Evolutionary conservation across 331 rosid species (phyloP).

Genomic region (Cucumis variabilis): DNA sequence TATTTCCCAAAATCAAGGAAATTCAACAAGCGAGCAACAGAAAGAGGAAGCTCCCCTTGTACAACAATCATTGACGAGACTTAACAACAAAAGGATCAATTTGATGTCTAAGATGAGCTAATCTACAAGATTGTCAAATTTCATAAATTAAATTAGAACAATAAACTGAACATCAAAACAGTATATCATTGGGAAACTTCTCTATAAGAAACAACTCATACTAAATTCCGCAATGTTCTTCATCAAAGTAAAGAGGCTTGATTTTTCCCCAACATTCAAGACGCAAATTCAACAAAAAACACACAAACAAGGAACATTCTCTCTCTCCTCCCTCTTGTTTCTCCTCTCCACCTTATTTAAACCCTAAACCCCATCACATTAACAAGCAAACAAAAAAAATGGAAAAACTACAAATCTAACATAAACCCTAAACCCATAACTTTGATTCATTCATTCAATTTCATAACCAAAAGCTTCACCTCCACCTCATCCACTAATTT

Average conservation of each 20-base stretch:
- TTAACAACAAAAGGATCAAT: background rate
- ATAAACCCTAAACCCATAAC: constrained; percentile 36
- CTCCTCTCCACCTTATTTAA: too few relatives aligned
- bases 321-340: too few relatives aligned
- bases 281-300: too few relatives aligned
- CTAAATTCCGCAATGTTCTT: too few relatives aligned
- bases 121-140: constrained; percentile 4
- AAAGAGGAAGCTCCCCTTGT: constrained; percentile 44
- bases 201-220: background rate
- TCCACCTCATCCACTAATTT: constrained; percentile 69
- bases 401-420: too few relatives aligned
- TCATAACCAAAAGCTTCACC: constrained; percentile 50
- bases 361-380: too few relatives aligned
- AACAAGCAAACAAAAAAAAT: too few relatives aligned
- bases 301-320: too few relatives aligned
- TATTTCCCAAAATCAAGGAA: constrained; percentile 67
- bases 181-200: constrained; percentile 44
- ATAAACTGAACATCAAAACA: constrained; percentile 23
- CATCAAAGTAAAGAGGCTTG: too few relatives aligned
- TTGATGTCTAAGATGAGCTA: background rate
- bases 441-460: constrained; percentile 62
- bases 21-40: constrained; percentile 61
- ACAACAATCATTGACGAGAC: constrained; percentile 8
- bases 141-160: background rate
- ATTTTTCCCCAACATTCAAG: too few relatives aligned